Base-by-base conservation (phyloP, 768 basidiomycete species). In the Lactarius pseudohatsudake region DNA sequence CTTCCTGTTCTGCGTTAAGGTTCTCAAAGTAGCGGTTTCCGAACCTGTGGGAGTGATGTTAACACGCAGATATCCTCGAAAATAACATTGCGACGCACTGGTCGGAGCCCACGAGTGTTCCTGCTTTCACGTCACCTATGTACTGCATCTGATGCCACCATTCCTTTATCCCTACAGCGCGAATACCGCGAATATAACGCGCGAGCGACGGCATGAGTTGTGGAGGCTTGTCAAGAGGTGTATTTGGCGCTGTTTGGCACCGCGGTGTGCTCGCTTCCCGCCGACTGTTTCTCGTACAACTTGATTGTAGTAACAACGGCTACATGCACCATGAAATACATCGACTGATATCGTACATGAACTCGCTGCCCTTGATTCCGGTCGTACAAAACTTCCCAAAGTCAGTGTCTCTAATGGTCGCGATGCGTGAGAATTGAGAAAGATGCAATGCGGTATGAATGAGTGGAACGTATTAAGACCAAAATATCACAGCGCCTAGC, bases 1-100 rank as follows among this genome's bases (percentile, higher is more conserved):
- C 77, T 75, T 98, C 95, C 72, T 96, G 91, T 70, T 88, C 84
- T 34, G 85, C 82, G 74, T 96, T 92, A 76, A 87, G 75, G 78
- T 98, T 97, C 82, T 98, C 94, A 72, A 84, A 98, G 78, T 96
- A 98, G 68, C 84, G 84, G 84, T 98, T 98, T 54, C 95, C 96
- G 76, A 96, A 94, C 75, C 92, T 94, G 64, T 60, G 64, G 59
- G 26, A 53, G 41, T 53, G 61, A 53, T 62, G 65, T 69, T 66
- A 59, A 69, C 57, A 16, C 4, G 11, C 9, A 10, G 22, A 22
- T 22, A 50, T 50, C 41, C 36, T 41, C 45, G 26, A 26, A 54
- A 20, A 34, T 8, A 13, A 28, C 22, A 47, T n/a, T n/a, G 62
- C 9, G 15, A 59, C 92, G 70, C 72, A 97, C 94, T 89, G 88